A percentile compares a stretch with the other conserved stretches of the same genome.
These are phyloP conservation scores for Dipodascopsis tothii DNA, from an alignment of 805 yeast genomes.

Conservation along the genomic window DNA sequence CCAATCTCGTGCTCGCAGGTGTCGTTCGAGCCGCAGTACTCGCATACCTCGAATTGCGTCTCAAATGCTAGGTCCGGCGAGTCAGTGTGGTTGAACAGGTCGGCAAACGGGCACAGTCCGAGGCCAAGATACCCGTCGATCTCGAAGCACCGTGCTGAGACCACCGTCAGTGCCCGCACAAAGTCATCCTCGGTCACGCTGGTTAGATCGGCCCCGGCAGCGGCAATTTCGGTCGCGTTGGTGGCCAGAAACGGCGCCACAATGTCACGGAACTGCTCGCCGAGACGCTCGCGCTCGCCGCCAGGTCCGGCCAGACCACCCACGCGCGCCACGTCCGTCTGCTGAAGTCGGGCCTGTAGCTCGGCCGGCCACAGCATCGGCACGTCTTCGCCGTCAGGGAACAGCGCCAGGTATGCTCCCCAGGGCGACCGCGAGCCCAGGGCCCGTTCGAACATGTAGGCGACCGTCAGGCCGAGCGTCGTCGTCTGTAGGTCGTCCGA, in stretches of 20 bases:
- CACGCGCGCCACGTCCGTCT: slow-evolving; percentile 49
- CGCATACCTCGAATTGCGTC: slow-evolving; percentile 46
- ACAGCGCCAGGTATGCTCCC: slow-evolving; percentile 54
- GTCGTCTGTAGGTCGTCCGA: slow-evolving; percentile 45
- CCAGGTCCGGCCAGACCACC: slow-evolving; percentile 7
- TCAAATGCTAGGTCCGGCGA: slow-evolving; percentile 60
- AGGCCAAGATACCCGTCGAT: slow-evolving; percentile 68
- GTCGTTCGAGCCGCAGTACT: slow-evolving; percentile 32
- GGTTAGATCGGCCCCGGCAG: slow-evolving; percentile 1
- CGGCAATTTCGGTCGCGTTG: not conserved
- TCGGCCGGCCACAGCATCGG: slow-evolving; percentile 51
- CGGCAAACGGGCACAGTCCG: slow-evolving; percentile 86
- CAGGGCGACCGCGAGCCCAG: slow-evolving; percentile 68
- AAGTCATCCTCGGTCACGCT: slow-evolving; percentile 28
- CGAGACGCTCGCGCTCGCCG: not conserved
- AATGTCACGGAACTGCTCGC: not conserved
- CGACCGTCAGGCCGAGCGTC: slow-evolving; percentile 55
- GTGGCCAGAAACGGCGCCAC: not conserved
- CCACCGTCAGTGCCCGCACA: slow-evolving; percentile 47
- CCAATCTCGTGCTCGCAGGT: slow-evolving; percentile 21
- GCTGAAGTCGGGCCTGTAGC: slow-evolving; percentile 40
- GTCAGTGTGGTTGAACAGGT: slow-evolving; percentile 69
- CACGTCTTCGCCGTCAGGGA: slow-evolving; percentile 33
- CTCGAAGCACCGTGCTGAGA: slow-evolving; percentile 73
- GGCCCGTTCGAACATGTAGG: slow-evolving; percentile 64